Conservation (phyloP, 352 stramenopile species). For the Phytopythium delawarense region DNA sequence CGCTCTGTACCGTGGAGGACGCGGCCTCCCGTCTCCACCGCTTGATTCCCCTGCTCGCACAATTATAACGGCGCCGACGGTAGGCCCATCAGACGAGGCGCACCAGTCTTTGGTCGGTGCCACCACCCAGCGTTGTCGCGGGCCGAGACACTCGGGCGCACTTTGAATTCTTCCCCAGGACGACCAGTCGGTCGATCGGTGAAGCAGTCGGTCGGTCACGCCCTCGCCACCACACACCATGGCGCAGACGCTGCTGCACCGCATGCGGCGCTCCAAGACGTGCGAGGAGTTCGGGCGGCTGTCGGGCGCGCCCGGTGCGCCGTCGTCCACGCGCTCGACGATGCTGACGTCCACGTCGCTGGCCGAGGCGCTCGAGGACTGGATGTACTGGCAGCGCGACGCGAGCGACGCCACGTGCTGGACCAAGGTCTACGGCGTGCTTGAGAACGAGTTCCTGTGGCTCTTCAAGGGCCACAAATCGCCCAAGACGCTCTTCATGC, state of each 20-base stretch:
- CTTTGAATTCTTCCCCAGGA: constrained; percentile 1
- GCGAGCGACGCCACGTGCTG: constrained; percentile 60
- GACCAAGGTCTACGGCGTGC: constrained; percentile 77
- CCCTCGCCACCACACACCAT: background rate
- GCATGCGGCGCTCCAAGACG: constrained; percentile 22
- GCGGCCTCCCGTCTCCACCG: background rate
- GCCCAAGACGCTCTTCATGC: constrained; percentile 53
- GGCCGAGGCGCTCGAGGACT: constrained; percentile 52
- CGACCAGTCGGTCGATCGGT: too few relatives aligned
- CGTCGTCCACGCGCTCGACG: constrained; percentile 38
- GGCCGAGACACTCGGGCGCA: background rate
- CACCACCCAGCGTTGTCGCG: background rate
- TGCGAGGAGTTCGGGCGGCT: constrained; percentile 21
- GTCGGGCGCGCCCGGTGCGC: constrained; percentile 27
- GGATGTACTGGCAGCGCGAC: constrained; percentile 85
- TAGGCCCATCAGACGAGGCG: background rate
- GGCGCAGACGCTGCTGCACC: constrained; percentile 13
- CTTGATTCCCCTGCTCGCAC: background rate
- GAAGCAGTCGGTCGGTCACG: too few relatives aligned
- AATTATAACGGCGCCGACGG: too few relatives aligned
- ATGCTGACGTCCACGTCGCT: constrained; percentile 35
- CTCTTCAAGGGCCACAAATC: constrained; percentile 69
- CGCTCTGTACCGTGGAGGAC: background rate
- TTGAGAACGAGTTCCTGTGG: constrained; percentile 80
- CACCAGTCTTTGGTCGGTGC: background rate